Percentiles rank a stretch among this genome's conserved stretches.
These are phyloP conservation scores for Fusarium redolens DNA, from an alignment of 2,329 filamentous ascomycete genomes.

Conservation along the genomic window DNA sequence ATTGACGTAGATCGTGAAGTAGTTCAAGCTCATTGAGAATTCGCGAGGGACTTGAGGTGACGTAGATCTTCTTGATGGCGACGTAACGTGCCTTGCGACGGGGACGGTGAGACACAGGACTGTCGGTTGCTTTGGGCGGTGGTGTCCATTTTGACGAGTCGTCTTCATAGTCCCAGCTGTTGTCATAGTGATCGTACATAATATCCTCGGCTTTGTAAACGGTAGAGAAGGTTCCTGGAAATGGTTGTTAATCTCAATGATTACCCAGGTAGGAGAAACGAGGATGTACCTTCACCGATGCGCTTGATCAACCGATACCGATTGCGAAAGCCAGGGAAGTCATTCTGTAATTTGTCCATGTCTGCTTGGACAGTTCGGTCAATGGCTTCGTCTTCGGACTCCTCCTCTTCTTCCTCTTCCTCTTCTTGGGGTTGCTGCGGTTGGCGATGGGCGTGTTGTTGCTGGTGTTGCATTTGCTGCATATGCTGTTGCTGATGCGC, in stretches of 20 bases:
- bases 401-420: conserved; percentile 54
- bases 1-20: conserved; percentile 85
- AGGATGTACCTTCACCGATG: conserved; percentile 85
- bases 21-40: conserved; percentile 98
- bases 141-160: conserved; percentile 75
- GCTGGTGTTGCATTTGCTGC: conserved; percentile 30
- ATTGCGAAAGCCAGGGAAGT: conserved; percentile 85
- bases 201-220: conserved; percentile 99
- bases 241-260: conserved; percentile 18
- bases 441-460: conserved; percentile 20
- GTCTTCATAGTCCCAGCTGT: conserved; percentile 84
- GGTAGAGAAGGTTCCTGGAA: conserved; percentile 93
- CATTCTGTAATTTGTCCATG: conserved; percentile 84
- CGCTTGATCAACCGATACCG: conserved; percentile 93
- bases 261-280: not conserved
- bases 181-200: conserved; percentile 83
- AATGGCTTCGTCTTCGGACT: conserved; percentile 70
- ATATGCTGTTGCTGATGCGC: conserved; percentile 29
- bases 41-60: conserved; percentile 91
- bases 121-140: conserved; percentile 68
- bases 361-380: conserved; percentile 81
- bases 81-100: conserved; percentile 75
- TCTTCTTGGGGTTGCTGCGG: conserved; percentile 31
- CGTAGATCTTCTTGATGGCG: conserved; percentile 99
- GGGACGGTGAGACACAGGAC: conserved; percentile 48